phyloP scores from a whole-genome alignment of 2,329 filamentous ascomycete genomes.

The Lachnellula willkommii region DNA sequence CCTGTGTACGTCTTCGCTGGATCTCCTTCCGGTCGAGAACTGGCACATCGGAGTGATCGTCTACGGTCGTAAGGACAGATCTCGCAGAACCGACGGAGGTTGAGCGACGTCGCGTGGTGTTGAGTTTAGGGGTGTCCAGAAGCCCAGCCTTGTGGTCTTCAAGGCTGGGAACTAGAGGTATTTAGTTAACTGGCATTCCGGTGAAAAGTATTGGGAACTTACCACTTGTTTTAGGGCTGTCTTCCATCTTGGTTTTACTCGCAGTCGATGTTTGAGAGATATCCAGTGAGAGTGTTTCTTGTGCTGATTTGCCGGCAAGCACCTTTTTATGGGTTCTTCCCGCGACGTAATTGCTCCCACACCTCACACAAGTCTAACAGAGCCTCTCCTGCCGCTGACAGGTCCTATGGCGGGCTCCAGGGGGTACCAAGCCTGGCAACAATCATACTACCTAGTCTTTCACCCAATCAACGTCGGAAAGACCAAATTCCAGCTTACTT shows the following conservation, averaged over 20 bases:
- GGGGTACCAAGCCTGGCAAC: neutral
- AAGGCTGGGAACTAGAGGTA: neutral
- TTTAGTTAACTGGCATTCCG: neutral
- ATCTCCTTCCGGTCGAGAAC: neutral
- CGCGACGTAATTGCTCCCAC: neutral
- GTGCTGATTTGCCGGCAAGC: neutral
- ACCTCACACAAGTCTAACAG: neutral
- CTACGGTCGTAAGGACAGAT: constrained; percentile 1
- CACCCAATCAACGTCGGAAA: neutral
- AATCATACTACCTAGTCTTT: neutral
- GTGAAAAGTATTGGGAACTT: neutral
- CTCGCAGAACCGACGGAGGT: neutral
- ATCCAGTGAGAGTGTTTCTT: neutral
- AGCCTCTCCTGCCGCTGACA: neutral
- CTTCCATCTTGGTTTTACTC: neutral
- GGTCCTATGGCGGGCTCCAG: neutral
- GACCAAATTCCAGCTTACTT: neutral
- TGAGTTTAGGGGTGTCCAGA: neutral
- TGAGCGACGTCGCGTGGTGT: neutral
- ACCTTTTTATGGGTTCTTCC: neutral
- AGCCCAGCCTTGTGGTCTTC: neutral
- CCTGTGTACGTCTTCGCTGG: neutral
- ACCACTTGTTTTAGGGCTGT: neutral
- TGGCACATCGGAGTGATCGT: neutral
- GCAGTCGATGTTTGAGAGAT: neutral